Evolutionary conservation across 768 basidiomycete species (phyloP), one percentile per base, ranked within the genome.

Genomic region (Russula sp.): DNA sequence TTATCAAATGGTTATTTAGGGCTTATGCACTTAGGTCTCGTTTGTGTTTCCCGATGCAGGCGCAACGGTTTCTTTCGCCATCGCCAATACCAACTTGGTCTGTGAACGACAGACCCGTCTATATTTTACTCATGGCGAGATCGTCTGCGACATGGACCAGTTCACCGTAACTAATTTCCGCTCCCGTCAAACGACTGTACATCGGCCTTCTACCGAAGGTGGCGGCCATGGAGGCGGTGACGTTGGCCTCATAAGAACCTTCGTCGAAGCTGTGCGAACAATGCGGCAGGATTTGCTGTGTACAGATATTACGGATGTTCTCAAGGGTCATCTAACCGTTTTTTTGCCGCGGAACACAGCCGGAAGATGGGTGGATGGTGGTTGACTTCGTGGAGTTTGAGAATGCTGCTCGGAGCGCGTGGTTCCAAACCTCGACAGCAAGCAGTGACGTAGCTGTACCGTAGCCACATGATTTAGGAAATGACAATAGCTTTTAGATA

Each of bases 201-300:
- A 82, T 72, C 70, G 69, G 16, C 91, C 90, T 1, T 72, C 68
- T 40, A 74, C 75, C 46, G 83, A 87, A 54, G 86, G 86, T 1
- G 87, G 89, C 16, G 85, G 86, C 1, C 93, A 94, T 69, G 92
- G 92, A 20, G 92, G 92, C 28, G 92, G 92, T 2, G 93, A 95
- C 71, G 55, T 80, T 8, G 90, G 91, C 1, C 79, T 95, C 32
- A 87, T 89, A n/a, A 73, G 80, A 36, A 75, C 87, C 10, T 95
- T 94, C 72, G 80, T 93, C 40, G 76, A 88, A 66, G 93, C 91
- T 0, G 90, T 94, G 52, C 79, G 80, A 61, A 80, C 77, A 11
- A 81, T 81, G 4, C 78, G 82, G 60, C 92, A 94, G 76, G 76
- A 79, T 3, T 62, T 81, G 32, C 79, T 94, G 36, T 87, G 85